Conservation (phyloP, 2,329 filamentous ascomycete species). For the Cyphellophora attinorum region DNA sequence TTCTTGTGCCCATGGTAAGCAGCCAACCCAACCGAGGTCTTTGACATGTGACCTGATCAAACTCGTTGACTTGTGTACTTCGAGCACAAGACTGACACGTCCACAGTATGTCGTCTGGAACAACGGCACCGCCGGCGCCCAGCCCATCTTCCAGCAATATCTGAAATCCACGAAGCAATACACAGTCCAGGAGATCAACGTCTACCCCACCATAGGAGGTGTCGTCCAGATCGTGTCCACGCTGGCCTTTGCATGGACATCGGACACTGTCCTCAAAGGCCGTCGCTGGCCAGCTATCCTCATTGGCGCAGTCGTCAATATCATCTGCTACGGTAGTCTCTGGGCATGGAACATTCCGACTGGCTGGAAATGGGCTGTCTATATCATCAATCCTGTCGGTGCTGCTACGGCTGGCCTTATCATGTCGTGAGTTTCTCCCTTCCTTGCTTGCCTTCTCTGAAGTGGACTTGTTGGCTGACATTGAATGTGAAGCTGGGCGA, state of each 20-base stretch:
- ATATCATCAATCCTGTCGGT: conserved; percentile 40
- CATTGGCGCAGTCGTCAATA: conserved; percentile 22
- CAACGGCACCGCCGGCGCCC: too few species aligned
- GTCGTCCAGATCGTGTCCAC: conserved; percentile 11
- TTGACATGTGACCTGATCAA: too few species aligned
- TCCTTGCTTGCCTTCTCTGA: background rate
- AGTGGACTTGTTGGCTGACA: background rate
- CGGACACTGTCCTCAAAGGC: conserved; percentile 11
- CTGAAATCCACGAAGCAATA: conserved; percentile 14
- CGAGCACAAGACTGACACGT: too few species aligned
- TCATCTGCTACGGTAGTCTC: conserved; percentile 34
- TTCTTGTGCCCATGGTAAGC: too few species aligned
- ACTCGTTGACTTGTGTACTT: too few species aligned
- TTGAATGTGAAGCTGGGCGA: conserved; percentile 29
- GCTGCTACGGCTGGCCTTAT: conserved; percentile 37
- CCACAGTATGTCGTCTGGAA: too few species aligned
- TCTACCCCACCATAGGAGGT: conserved; percentile 13
- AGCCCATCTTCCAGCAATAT: conserved; percentile 14
- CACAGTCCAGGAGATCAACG: conserved; percentile 16
- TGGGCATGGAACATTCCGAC: conserved; percentile 39
- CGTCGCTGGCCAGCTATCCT: conserved; percentile 8
- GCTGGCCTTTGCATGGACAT: conserved; percentile 13
- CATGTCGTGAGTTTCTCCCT: conserved; percentile 37
- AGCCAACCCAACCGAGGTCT: too few species aligned
- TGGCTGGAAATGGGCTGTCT: conserved; percentile 55